phyloP scores from a whole-genome alignment of 2,329 filamentous ascomycete genomes.

The Aspergillus sp. region DNA sequence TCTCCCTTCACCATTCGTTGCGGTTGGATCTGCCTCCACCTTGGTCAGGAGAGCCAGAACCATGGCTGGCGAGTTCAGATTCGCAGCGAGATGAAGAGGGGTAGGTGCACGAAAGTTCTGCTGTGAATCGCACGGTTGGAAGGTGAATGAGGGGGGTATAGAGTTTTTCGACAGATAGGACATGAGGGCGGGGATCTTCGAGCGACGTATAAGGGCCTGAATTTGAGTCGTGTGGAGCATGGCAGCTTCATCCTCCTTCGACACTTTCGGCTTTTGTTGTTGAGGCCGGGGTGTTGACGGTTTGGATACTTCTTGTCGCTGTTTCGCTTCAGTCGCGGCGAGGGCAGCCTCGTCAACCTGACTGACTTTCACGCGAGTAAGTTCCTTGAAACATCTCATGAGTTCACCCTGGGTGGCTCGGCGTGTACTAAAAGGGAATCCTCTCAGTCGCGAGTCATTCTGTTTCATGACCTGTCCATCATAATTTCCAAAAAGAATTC shows the following conservation, averaged over 20 bases:
- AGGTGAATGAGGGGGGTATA: slow-evolving; percentile 69
- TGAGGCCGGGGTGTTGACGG: slow-evolving; percentile 29
- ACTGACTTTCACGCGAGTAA: slow-evolving; percentile 83
- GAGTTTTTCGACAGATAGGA: slow-evolving; percentile 78
- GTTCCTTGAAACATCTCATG: slow-evolving; percentile 89
- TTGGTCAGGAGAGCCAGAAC: slow-evolving; percentile 74
- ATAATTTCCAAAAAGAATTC: slow-evolving; percentile 86
- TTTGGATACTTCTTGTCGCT: slow-evolving; percentile 38
- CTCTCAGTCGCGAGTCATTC: slow-evolving; percentile 76
- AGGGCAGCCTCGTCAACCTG: slow-evolving; percentile 69
- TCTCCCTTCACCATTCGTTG: slow-evolving; percentile 71
- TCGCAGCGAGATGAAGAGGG: slow-evolving; percentile 79
- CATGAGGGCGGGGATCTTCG: slow-evolving; percentile 81
- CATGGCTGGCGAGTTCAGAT: slow-evolving; percentile 74
- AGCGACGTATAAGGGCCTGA: slow-evolving; percentile 81
- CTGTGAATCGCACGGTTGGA: slow-evolving; percentile 64
- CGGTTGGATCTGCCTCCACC: slow-evolving; percentile 69
- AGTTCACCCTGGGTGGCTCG: slow-evolving; percentile 91
- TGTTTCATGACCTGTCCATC: slow-evolving; percentile 78
- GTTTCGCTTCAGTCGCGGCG: slow-evolving; percentile 48
- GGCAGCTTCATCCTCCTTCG: slow-evolving; percentile 80
- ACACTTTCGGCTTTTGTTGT: slow-evolving; percentile 57
- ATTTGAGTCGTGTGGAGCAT: slow-evolving; percentile 84
- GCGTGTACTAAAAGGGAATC: slow-evolving; percentile 90
- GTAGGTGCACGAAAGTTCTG: slow-evolving; percentile 78